Evolutionary conservation across 257 asterid genomes (phyloP), one percentile per base, ranked within the genome.

Genomic region (Ophiorrhiza pumila): DNA sequence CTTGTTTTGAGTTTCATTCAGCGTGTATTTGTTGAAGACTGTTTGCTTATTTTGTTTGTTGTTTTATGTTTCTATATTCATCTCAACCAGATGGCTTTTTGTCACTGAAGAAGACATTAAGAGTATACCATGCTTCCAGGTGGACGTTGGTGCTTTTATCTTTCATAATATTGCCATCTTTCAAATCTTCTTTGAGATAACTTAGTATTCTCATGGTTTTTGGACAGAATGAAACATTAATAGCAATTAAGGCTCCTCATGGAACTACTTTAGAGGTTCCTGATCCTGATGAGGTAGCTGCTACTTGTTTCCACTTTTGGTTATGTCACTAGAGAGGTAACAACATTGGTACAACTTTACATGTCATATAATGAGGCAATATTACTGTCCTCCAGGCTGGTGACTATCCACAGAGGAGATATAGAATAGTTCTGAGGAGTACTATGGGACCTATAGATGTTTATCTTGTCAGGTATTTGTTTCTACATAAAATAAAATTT

Each of bases 231-330:
- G 95, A 94, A 87, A 94, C 98, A 50, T 79, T 94, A 82, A 91
- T 94, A 75, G 99, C 95, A 62, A 82, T 94, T 80, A 91, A 94
- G 83, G 97, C 98, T 87, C 99, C 98, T 23, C 99, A 87, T 78
- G 99, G 97, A 29, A 91, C 97, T 67, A 91, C 97, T 67, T 84
- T 94, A 84, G 97, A 91, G 87, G 99, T 91, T 74, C 97, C 95
- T 41, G 96, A 90, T 75, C 99, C 97, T 23, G 97, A 91, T 39
- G 97, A 90, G 95, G 99, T 90, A 57, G 82, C 43, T 65, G 71
- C 75, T 71, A 47, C 37, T 75, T 66, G 71, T 63, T 32, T 43
- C 62, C 3, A 23, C 41, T 31, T 53, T n/a, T 55, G 27, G 18
- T 20, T 74, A 5, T n/a, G 22, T 18, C 18, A 34, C 49, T 55